A percentile compares a stretch with the other conserved stretches of the same genome.
Conservation (phyloP, 495 filamentous ascomycete genomes). For the Ramalina intermedia region DNA sequence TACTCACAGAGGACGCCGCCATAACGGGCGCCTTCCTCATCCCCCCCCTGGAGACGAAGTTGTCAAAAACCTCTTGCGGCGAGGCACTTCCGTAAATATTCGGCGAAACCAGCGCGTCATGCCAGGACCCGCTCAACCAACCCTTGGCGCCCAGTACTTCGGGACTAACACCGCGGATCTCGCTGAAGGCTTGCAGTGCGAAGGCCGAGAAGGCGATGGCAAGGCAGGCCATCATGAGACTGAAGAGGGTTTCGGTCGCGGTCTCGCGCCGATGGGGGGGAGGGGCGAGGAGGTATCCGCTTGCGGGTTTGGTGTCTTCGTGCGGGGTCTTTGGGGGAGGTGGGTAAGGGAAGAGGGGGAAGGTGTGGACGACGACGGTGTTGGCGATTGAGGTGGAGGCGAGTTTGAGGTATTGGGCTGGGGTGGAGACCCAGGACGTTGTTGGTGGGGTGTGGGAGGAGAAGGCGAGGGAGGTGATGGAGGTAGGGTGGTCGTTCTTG, state of each 20-base stretch:
- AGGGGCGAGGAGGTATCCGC: slow-evolving; percentile 50
- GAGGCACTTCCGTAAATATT: slow-evolving; percentile 16
- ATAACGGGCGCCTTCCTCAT: neutral
- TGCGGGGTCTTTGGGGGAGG: slow-evolving; percentile 18
- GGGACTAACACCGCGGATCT: slow-evolving; percentile 44
- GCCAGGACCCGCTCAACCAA: slow-evolving; percentile 27
- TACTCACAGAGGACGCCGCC: neutral
- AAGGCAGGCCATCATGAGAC: slow-evolving; percentile 35
- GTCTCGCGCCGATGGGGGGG: slow-evolving; percentile 30
- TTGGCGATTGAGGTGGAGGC: slow-evolving; percentile 77
- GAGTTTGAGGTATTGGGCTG: slow-evolving; percentile 56
- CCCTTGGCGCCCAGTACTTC: slow-evolving; percentile 40
- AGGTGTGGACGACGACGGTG: slow-evolving; percentile 69
- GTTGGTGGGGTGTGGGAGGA: slow-evolving; percentile 51
- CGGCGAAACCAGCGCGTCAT: slow-evolving; percentile 19
- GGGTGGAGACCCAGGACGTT: slow-evolving; percentile 28
- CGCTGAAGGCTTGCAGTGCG: slow-evolving; percentile 49
- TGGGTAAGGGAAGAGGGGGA: slow-evolving; percentile 51
- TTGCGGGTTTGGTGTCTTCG: slow-evolving; percentile 13
- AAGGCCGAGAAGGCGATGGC: slow-evolving; percentile 42
- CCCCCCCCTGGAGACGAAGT: neutral
- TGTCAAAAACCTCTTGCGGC: neutral
- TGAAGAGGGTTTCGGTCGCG: slow-evolving; percentile 26
- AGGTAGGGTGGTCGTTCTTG: slow-evolving; percentile 60
- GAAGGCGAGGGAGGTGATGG: slow-evolving; percentile 75